These are phyloP conservation scores for Cucurbita argyrosperma DNA, from an alignment of 306 rosid genomes.

Conservation along the genomic window DNA sequence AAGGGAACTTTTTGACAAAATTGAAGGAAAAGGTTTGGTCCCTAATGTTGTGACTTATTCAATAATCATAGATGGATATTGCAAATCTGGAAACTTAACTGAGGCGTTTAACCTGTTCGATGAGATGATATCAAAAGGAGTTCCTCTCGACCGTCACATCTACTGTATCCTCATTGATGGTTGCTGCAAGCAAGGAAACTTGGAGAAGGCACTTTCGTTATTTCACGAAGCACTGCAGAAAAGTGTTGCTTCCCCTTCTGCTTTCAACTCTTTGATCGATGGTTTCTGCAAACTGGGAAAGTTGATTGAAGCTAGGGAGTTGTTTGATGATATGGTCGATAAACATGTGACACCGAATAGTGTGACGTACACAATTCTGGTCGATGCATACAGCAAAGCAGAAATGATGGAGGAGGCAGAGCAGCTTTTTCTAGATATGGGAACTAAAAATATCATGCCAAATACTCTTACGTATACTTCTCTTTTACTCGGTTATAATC, in stretches of 20 bases:
- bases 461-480: constrained; percentile 18
- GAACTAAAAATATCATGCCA: constrained; percentile 11
- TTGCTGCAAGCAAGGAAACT: constrained; percentile 26
- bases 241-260: constrained; percentile 16
- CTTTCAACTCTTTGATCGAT: constrained; percentile 29
- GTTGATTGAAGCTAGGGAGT: constrained; percentile 21
- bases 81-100: constrained; percentile 24
- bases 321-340: constrained; percentile 19
- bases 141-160: constrained; percentile 14
- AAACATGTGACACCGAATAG: constrained; percentile 15
- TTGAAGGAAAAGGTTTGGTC: constrained; percentile 22
- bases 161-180: constrained; percentile 28
- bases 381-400: constrained; percentile 16
- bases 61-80: constrained; percentile 24
- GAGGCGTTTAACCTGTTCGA: constrained; percentile 24
- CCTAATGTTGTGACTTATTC: constrained; percentile 27
- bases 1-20: constrained; percentile 18
- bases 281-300: constrained; percentile 22
- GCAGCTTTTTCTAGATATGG: constrained; percentile 28
- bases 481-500: constrained; percentile 22
- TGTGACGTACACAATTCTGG: constrained; percentile 25
- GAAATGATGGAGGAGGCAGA: constrained; percentile 23
- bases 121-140: constrained; percentile 26
- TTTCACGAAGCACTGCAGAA: constrained; percentile 18
- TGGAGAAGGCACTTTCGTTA: constrained; percentile 19